These are phyloP conservation scores for Phylloporus arenicola DNA, from an alignment of 768 basidiomycete genomes.

Conservation along the genomic window DNA sequence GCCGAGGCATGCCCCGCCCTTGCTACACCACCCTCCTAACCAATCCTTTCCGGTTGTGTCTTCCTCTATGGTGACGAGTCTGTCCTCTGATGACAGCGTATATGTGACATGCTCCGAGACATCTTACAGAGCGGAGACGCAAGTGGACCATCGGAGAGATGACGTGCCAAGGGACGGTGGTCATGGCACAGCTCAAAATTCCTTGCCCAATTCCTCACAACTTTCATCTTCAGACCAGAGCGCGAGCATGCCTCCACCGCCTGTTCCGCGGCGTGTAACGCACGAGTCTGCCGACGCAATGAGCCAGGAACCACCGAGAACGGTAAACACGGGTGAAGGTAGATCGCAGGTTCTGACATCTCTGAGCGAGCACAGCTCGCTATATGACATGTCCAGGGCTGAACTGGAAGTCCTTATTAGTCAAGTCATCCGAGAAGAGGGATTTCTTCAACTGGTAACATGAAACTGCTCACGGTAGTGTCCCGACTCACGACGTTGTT, in stretches of 20 bases:
- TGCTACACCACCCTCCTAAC: not conserved
- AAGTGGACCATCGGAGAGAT: not conserved
- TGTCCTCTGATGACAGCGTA: conserved; percentile 25
- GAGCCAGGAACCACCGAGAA: conserved; percentile 5
- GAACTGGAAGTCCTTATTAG: conserved; percentile 55
- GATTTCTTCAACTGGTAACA: conserved; percentile 70
- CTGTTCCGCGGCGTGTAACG: conserved; percentile 18
- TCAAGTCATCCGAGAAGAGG: conserved; percentile 65
- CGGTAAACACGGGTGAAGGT: conserved; percentile 2
- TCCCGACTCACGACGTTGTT: not conserved
- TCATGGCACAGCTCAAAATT: conserved; percentile 6
- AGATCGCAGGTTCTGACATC: conserved; percentile 31
- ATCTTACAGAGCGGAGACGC: conserved; percentile 7
- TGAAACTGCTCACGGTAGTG: not conserved
- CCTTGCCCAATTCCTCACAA: conserved; percentile 32
- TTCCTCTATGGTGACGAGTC: conserved; percentile 4
- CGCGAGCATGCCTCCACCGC: conserved; percentile 28
- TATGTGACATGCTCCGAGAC: conserved; percentile 27
- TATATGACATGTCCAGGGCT: conserved; percentile 50
- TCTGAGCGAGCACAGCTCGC: conserved; percentile 38
- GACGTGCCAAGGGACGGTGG: not conserved
- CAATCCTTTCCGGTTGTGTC: conserved; percentile 1
- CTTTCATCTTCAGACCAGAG: conserved; percentile 24
- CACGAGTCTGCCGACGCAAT: conserved; percentile 2
- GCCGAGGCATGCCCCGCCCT: conserved; percentile 2